Base-by-base conservation (phyloP, 139 green algal genomes). In the Volvox africanus region DNA sequence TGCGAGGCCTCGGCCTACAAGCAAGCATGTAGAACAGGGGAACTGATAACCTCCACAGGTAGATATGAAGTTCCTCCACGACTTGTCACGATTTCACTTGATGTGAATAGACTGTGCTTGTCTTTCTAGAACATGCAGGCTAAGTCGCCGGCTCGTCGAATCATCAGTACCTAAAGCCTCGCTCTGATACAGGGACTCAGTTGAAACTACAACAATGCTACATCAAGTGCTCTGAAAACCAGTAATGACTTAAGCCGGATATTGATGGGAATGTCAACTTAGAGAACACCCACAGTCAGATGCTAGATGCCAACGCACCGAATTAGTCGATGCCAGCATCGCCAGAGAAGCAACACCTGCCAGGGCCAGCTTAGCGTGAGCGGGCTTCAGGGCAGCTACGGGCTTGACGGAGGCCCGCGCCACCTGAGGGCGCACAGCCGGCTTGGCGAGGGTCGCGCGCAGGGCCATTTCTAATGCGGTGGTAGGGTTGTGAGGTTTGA, bases 1-100 rank as follows among this genome's bases (percentile, higher is more conserved):
- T 95, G 89, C 61, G 91, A 77, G 68, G 94, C 94, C 94, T 96
- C 93, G 75, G 91, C 93, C 93, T 95, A 89, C 82, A 76, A n/a
- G 78, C 82, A 76, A n/a, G 78, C 17, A 81, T 81, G 24, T 11
- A 9, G 55, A 82, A 19, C 44, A 55, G 44, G n/a, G n/a, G 44
- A 55, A 55, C 44, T 55, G 44, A 55, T 55, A 55, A 55, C 9
- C 44, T 55, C 44, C 44, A 55, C 9, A 55, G 44, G 44, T 55
- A 55, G 44, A 9, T 55, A 55, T 55, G 44, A 55, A 14, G 9
- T 55, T 55, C 44, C 44, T 14, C 44, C 44, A 5, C 5, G 9
- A 55, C 44, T 9, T 55, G 44, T 14, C 44, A 9, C 9, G 44
- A 5, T 14, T 5, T 55, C 44, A 55, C 9, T 14, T 55, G 9